Conservation (phyloP, 495 filamentous ascomycete species). For the Gamarada debralockiae region DNA sequence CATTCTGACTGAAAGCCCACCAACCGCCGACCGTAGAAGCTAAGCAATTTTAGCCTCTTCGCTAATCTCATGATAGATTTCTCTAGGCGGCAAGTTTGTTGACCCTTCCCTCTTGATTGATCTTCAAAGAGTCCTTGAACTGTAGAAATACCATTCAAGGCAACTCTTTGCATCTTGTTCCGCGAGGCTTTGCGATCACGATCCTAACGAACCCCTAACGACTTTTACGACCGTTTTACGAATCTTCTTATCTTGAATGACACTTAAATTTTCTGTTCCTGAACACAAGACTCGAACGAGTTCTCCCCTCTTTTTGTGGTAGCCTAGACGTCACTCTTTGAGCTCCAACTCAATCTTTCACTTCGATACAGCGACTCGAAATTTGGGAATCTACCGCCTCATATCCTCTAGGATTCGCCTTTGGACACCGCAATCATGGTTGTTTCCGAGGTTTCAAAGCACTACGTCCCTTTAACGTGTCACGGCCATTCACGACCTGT, state of each 20-base stretch:
- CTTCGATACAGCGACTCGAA: background rate
- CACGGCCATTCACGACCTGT: conserved; percentile 96
- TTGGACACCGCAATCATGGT: conserved; percentile 34
- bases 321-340: background rate
- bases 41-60: background rate
- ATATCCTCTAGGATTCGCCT: no score
- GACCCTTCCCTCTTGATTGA: background rate
- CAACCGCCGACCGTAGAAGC: no score
- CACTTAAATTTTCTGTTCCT: conserved; percentile 1
- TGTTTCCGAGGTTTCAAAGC: conserved; percentile 39
- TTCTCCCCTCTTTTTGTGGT: background rate
- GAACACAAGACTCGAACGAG: background rate
- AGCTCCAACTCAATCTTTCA: background rate
- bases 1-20: no score
- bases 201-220: conserved; percentile 15
- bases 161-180: conserved; percentile 14
- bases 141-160: conserved; percentile 21
- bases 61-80: no score
- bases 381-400: background rate
- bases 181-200: conserved; percentile 2
- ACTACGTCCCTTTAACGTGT: conserved; percentile 85
- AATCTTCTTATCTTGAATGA: conserved; percentile 26
- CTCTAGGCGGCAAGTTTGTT: no score
- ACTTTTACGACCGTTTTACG: conserved; percentile 27
- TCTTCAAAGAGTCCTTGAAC: conserved; percentile 18